A percentile compares a stretch with the other conserved stretches of the same genome.
phyloP scores from a whole-genome alignment of 352 stramenopile genomes.

The Phytophthora sansomeana region DNA sequence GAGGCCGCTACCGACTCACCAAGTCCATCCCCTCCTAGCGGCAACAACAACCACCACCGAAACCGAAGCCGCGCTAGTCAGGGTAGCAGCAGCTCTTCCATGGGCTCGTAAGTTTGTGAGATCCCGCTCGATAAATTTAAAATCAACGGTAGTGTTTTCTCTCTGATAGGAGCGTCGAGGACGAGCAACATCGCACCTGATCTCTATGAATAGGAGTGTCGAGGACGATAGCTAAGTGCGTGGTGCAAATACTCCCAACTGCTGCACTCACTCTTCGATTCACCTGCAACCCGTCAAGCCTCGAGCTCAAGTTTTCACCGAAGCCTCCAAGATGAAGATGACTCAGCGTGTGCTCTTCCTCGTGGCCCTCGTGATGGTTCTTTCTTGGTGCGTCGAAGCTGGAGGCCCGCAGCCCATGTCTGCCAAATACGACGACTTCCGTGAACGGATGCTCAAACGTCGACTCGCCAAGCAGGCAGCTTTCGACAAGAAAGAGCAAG shows the following conservation, averaged over 20 bases:
- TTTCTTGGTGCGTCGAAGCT: constrained; percentile 16
- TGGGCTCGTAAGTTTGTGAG: constrained; percentile 30
- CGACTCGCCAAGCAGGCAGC: constrained; percentile 20
- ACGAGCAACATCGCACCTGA: constrained; percentile 1
- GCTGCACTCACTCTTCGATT: neutral
- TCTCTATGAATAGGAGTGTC: neutral
- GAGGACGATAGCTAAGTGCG: constrained; percentile 9
- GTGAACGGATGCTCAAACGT: constrained; percentile 26
- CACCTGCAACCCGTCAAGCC: constrained; percentile 4
- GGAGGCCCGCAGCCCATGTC: constrained; percentile 11
- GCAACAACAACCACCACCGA: constrained; percentile 2
- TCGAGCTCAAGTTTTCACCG: neutral
- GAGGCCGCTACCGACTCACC: constrained; percentile 38
- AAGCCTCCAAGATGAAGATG: constrained; percentile 20
- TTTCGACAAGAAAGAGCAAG: constrained; percentile 26
- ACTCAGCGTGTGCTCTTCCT: constrained; percentile 28
- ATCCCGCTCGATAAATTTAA: constrained; percentile 32
- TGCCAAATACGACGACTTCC: constrained; percentile 23
- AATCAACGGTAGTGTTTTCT: neutral
- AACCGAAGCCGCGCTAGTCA: constrained; percentile 37
- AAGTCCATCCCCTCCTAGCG: constrained; percentile 6
- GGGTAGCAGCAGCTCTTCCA: constrained; percentile 40
- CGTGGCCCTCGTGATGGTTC: constrained; percentile 21
- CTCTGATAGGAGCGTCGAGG: constrained; percentile 4
- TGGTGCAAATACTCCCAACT: neutral